These are phyloP conservation scores for Amniculicola lignicola DNA, from an alignment of 495 filamentous ascomycete species.

Conservation along the genomic window DNA sequence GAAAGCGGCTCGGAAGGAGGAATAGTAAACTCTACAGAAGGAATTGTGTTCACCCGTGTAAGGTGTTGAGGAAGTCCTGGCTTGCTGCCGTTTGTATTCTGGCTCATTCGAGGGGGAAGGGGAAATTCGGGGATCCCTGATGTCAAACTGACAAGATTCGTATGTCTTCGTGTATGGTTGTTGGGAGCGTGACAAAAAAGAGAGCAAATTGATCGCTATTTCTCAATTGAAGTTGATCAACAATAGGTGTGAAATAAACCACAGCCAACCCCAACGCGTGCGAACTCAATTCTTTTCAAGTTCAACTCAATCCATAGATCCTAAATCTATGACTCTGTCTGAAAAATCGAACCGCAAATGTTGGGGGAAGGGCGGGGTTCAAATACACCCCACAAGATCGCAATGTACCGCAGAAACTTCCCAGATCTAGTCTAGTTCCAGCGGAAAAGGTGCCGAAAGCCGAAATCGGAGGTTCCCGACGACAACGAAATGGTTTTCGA, in stretches of 20 bases:
- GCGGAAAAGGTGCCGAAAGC: constrained; percentile 3
- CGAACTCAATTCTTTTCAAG: no score
- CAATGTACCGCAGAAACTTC: neutral
- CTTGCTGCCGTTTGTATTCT: constrained; percentile 42
- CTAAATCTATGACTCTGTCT: no score
- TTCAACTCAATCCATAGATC: no score
- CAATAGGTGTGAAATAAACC: neutral
- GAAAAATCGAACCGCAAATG: neutral
- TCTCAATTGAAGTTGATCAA: no score
- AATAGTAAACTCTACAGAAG: constrained; percentile 25
- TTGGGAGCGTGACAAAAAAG: no score
- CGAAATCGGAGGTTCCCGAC: constrained; percentile 10
- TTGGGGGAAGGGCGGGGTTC: constrained; percentile 4
- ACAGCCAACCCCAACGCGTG: neutral
- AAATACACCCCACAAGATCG: neutral
- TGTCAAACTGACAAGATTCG: no score
- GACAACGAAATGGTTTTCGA: no score
- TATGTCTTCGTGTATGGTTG: no score
- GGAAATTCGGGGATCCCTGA: no score
- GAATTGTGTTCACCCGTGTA: constrained; percentile 13
- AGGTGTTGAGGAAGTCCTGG: constrained; percentile 37
- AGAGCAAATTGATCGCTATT: no score
- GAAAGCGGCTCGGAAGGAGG: constrained; percentile 10
- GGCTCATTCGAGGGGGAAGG: constrained; percentile 35
- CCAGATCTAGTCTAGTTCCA: neutral